phyloP scores from a whole-genome alignment of 202 grass and related monocot genomes.

The Cymbopogon flexuosus region DNA sequence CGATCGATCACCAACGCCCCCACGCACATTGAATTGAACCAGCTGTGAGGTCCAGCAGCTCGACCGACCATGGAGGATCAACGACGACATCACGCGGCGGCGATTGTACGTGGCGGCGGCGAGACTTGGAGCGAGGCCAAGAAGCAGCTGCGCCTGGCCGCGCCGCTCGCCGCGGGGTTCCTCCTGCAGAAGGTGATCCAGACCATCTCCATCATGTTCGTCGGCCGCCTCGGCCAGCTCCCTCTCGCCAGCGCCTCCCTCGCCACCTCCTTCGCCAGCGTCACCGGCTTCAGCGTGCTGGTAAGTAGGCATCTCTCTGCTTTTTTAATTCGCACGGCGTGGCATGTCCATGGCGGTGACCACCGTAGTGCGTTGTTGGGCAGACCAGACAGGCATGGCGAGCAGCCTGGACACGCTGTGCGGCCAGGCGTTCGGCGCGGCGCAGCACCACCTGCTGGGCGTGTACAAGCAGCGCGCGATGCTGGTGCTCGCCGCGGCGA shows the following conservation, averaged over 20 bases:
- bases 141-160: slow-evolving; percentile 22
- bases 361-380: neutral
- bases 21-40: neutral
- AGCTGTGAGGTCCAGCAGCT: neutral
- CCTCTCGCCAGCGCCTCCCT: slow-evolving; percentile 22
- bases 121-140: neutral
- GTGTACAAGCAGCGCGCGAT: slow-evolving; percentile 60
- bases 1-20: neutral
- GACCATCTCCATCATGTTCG: slow-evolving; percentile 27
- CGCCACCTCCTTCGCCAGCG: slow-evolving; percentile 29
- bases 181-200: slow-evolving; percentile 21
- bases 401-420: slow-evolving; percentile 48
- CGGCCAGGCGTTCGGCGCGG: slow-evolving; percentile 44
- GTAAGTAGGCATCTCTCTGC: neutral
- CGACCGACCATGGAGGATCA: neutral
- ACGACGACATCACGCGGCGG: neutral
- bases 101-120: neutral
- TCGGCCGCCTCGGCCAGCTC: slow-evolving; percentile 31
- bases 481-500: slow-evolving; percentile 34
- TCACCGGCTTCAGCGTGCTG: slow-evolving; percentile 21
- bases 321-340: neutral
- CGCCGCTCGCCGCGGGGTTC: slow-evolving; percentile 12
- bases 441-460: slow-evolving; percentile 37
- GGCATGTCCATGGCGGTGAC: neutral
- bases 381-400: slow-evolving; percentile 25